Evolutionary conservation across 306 rosid species (phyloP).

Genomic region (Lablab purpureus): DNA sequence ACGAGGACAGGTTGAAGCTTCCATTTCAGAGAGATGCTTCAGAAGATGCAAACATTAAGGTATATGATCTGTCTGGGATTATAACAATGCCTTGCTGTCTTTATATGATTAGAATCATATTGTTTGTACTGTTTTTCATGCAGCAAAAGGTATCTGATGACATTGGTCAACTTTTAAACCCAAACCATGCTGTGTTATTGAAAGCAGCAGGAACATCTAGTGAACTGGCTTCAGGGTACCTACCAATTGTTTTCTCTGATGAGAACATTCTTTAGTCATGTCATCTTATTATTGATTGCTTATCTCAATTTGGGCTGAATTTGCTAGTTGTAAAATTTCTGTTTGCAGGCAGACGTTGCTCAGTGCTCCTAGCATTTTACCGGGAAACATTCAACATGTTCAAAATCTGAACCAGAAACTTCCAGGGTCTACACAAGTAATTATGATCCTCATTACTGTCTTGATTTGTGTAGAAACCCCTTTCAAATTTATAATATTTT

Average conservation of each 20-base stretch:
- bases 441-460: constrained; percentile 30
- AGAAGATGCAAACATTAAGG: constrained; percentile 61
- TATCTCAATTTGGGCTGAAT: constrained; percentile 32
- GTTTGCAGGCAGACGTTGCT: constrained; percentile 64
- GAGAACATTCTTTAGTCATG: constrained; percentile 34
- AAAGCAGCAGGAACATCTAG: constrained; percentile 54
- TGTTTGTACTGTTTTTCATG: constrained; percentile 39
- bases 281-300: constrained; percentile 12
- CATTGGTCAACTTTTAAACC: constrained; percentile 55
- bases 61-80: constrained; percentile 47
- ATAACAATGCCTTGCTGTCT: constrained; percentile 6
- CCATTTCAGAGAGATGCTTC: constrained; percentile 61
- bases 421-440: constrained; percentile 62
- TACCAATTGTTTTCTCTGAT: constrained; percentile 31
- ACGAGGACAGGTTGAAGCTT: constrained; percentile 58
- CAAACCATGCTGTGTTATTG: constrained; percentile 53
- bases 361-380: constrained; percentile 52
- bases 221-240: constrained; percentile 73
- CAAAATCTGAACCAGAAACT: constrained; percentile 63
- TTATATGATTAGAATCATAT: constrained; percentile 16
- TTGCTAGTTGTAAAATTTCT: constrained; percentile 41
- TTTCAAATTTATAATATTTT: constrained; percentile 17
- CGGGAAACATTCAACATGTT: constrained; percentile 54
- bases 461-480: constrained; percentile 10
- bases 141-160: constrained; percentile 64